Percentiles rank a stretch among this genome's conserved stretches.
phyloP scores from a whole-genome alignment of 306 rosid species.

The Quercus cerris region DNA sequence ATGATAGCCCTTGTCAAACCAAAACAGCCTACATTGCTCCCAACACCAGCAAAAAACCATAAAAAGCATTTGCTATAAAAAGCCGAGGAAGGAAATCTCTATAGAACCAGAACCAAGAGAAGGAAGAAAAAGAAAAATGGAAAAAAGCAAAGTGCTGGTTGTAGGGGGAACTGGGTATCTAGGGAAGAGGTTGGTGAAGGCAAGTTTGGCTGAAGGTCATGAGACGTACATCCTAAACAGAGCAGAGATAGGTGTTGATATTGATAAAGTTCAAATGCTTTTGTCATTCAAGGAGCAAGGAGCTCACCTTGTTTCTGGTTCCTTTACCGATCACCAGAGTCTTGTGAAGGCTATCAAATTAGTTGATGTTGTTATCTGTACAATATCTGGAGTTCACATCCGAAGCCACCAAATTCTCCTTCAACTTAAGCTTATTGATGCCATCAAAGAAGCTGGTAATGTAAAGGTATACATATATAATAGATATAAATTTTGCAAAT shows the following conservation, averaged over 20 bases:
- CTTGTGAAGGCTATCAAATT: constrained; percentile 55
- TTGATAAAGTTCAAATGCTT: constrained; percentile 62
- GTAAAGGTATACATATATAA: constrained; percentile 35
- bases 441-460: constrained; percentile 64
- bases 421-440: constrained; percentile 63
- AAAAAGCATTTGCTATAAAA: too few species aligned
- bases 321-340: constrained; percentile 40
- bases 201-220: constrained; percentile 47
- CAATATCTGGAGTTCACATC: constrained; percentile 63
- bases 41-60: background rate
- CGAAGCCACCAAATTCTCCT: constrained; percentile 60
- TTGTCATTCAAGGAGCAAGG: constrained; percentile 59
- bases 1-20: too few species aligned
- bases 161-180: constrained; percentile 76
- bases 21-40: too few species aligned
- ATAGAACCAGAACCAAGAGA: background rate
- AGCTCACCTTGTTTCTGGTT: constrained; percentile 43
- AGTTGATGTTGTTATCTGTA: constrained; percentile 61
- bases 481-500: too few species aligned
- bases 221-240: constrained; percentile 53
- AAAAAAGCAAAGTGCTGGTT: constrained; percentile 51
- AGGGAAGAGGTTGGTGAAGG: constrained; percentile 70
- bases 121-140: constrained; percentile 17
- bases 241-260: constrained; percentile 56
- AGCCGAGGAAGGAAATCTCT: background rate